A percentile compares a stretch with the other conserved stretches of the same genome.
Conservation (phyloP, 768 basidiomycete species). For the Gautieria morchelliformis region DNA sequence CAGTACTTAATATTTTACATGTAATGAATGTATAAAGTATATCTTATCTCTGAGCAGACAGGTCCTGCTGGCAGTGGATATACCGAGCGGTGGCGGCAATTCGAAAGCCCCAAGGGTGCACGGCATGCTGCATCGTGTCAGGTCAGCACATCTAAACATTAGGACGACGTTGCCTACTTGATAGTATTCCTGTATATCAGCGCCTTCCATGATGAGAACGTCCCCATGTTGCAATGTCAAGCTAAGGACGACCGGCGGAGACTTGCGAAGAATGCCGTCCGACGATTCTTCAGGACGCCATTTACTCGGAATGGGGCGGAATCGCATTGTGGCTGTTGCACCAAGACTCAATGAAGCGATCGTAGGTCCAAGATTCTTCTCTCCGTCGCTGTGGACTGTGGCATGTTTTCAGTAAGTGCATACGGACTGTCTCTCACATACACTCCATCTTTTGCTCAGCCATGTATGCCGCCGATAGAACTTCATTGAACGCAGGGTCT, state of each 20-base stretch:
- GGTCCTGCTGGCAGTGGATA: no score
- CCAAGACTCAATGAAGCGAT: slow-evolving; percentile 74
- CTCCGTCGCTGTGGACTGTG: slow-evolving; percentile 75
- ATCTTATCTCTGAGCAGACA: no score
- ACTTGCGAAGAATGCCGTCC: slow-evolving; percentile 19
- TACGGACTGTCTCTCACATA: slow-evolving; percentile 24
- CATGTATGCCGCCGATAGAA: slow-evolving; percentile 78
- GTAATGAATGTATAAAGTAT: no score
- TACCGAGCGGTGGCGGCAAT: slow-evolving; percentile 73
- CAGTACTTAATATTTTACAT: no score
- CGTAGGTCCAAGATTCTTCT: slow-evolving; percentile 59
- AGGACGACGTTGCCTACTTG: slow-evolving; percentile 28
- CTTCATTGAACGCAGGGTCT: slow-evolving; percentile 55
- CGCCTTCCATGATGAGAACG: slow-evolving; percentile 69
- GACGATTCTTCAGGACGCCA: slow-evolving; percentile 25
- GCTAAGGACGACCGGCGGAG: slow-evolving; percentile 16
- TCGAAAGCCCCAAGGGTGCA: slow-evolving; percentile 63
- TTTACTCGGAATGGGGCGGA: slow-evolving; percentile 37
- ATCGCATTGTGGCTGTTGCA: slow-evolving; percentile 72
- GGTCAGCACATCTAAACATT: background rate
- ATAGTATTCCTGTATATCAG: slow-evolving; percentile 55
- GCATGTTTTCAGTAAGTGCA: background rate
- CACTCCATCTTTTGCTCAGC: slow-evolving; percentile 75
- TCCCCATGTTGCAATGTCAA: slow-evolving; percentile 46
- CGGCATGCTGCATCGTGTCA: slow-evolving; percentile 43